These are phyloP conservation scores for Candida tibetensis DNA, from an alignment of 805 yeast genomes.

Conservation along the genomic window DNA sequence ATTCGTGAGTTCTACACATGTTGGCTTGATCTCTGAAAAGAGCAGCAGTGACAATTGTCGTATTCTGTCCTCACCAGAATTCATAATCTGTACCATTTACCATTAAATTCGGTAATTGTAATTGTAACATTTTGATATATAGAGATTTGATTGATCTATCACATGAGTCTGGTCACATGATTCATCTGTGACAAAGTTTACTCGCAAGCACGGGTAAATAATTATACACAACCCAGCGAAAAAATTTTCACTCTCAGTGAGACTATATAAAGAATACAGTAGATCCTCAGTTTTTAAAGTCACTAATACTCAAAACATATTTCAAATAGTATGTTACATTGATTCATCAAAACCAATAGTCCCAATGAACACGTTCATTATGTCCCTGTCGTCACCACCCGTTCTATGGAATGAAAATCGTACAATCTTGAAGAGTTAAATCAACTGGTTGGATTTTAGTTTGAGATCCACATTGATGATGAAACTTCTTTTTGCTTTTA, in stretches of 20 bases:
- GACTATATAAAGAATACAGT: no score
- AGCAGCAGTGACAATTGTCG: constrained; percentile 21
- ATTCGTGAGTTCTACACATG: constrained; percentile 25
- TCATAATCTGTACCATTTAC: neutral
- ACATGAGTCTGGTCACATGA: no score
- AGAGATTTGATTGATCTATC: no score
- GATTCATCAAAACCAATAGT: neutral
- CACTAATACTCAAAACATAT: neutral
- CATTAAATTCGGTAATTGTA: no score
- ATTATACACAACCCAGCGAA: no score
- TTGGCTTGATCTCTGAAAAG: constrained; percentile 28
- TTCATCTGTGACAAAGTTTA: no score
- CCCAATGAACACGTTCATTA: neutral
- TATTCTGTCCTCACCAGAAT: neutral
- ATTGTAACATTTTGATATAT: no score
- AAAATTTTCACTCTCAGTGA: no score
- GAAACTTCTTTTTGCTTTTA: constrained; percentile 5
- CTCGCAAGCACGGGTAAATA: no score
- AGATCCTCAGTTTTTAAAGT: no score
- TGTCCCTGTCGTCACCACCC: neutral
- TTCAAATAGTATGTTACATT: neutral
- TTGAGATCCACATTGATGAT: constrained; percentile 2
- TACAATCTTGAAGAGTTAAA: constrained; percentile 7
- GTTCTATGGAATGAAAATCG: constrained; percentile 2
- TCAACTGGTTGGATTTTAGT: constrained; percentile 1